phyloP scores from a whole-genome alignment of 176 grass and related monocot species.

The Oryza australiensis region DNA sequence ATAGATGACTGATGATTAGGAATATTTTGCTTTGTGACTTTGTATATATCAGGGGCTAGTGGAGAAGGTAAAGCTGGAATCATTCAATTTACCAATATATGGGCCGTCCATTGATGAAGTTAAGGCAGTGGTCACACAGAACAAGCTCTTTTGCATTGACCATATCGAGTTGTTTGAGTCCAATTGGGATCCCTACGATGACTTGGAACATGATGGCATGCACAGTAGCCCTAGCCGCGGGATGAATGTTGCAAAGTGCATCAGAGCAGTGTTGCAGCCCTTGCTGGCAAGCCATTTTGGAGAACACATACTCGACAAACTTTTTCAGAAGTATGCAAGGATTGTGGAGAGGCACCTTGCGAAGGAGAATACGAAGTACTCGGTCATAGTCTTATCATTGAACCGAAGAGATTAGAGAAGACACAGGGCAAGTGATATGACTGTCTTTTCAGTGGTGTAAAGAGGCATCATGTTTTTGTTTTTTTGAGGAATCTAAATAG shows the following conservation, averaged over 20 bases:
- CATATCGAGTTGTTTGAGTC: constrained; percentile 22
- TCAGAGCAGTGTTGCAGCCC: constrained; percentile 29
- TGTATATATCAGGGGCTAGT: constrained; percentile 32
- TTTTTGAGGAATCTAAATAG: too few species aligned
- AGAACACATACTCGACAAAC: constrained; percentile 24
- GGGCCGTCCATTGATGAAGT: constrained; percentile 45
- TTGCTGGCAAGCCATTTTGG: constrained; percentile 20
- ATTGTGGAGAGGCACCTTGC: not conserved
- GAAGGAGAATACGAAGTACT: not conserved
- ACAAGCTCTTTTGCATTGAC: constrained; percentile 31
- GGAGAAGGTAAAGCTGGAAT: constrained; percentile 40
- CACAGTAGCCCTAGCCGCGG: not conserved
- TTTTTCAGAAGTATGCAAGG: constrained; percentile 1
- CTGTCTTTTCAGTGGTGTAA: too few species aligned
- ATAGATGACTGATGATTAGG: too few species aligned
- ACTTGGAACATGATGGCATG: not conserved
- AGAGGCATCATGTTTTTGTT: too few species aligned
- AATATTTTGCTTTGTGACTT: not conserved
- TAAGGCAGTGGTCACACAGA: not conserved
- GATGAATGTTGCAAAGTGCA: constrained; percentile 21
- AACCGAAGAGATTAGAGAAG: not conserved
- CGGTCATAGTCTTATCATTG: not conserved
- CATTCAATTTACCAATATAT: constrained; percentile 49
- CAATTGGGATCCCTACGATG: constrained; percentile 34
- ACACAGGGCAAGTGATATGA: too few species aligned